Percentiles rank a stretch among this genome's conserved stretches.
These are phyloP conservation scores for Thielaviopsis cerberus DNA, from an alignment of 2,329 filamentous ascomycete genomes.

Conservation along the genomic window DNA sequence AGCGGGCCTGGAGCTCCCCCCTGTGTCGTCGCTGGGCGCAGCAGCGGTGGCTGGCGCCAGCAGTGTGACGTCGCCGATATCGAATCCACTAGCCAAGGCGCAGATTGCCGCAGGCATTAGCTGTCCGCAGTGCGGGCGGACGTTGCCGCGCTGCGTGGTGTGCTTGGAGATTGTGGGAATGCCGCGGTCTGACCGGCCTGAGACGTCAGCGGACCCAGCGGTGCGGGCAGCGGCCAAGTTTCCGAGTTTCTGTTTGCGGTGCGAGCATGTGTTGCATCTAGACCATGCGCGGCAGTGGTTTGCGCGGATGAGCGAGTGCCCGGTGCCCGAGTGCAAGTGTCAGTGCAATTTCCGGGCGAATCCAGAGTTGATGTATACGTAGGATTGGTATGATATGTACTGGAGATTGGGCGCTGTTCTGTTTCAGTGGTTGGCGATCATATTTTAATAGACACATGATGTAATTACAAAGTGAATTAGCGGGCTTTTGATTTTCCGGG, in stretches of 20 bases:
- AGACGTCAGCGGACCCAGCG: constrained; percentile 29
- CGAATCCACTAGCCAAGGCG: constrained; percentile 39
- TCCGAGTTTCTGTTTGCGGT: constrained; percentile 50
- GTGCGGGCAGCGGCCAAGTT: constrained; percentile 35
- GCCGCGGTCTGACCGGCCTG: constrained; percentile 39
- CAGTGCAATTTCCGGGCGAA: constrained; percentile 43
- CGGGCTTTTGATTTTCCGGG: not conserved
- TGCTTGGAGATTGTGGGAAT: constrained; percentile 49
- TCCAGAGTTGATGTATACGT: constrained; percentile 37
- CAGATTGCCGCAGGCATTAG: constrained; percentile 41
- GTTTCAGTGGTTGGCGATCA: too few species aligned
- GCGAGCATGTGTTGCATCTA: constrained; percentile 48
- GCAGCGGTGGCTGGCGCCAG: not conserved
- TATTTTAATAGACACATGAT: not conserved
- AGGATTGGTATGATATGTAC: not conserved
- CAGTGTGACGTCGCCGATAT: constrained; percentile 11
- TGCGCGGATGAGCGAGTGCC: constrained; percentile 43
- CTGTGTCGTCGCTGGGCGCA: constrained; percentile 1
- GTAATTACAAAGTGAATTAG: not conserved
- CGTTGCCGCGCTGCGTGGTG: constrained; percentile 48
- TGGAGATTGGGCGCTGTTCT: too few species aligned
- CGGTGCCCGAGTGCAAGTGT: constrained; percentile 49
- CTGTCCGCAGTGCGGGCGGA: constrained; percentile 48
- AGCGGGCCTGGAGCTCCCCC: too few species aligned
- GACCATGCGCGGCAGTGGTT: constrained; percentile 53